Evolutionary conservation across 1,284 basidiomycete species (phyloP).

Genomic region (Ceratorhiza oryzae-sativae): DNA sequence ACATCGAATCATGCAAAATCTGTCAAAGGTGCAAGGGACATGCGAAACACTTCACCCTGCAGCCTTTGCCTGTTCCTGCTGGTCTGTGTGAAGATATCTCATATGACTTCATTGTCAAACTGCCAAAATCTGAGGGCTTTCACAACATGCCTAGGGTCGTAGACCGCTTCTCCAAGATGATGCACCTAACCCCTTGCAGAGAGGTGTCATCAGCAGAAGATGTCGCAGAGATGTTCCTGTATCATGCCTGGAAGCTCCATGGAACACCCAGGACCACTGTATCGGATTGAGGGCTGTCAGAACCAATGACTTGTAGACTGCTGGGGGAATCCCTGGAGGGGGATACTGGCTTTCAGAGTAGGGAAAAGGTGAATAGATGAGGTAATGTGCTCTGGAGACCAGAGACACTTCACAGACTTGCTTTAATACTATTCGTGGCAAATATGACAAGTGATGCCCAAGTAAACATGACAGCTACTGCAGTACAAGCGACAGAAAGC

Average conservation of each 20-base stretch:
- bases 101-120: slow-evolving; percentile 43
- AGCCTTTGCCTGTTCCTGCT: slow-evolving; percentile 41
- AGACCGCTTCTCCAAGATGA: slow-evolving; percentile 44
- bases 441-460: too few species aligned
- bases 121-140: slow-evolving; percentile 40
- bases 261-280: slow-evolving; percentile 8
- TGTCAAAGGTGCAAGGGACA: slow-evolving; percentile 41
- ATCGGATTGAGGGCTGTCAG: slow-evolving; percentile 30
- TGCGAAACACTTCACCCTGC: slow-evolving; percentile 36
- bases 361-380: too few species aligned
- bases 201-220: background rate
- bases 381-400: too few species aligned
- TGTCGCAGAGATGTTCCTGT: slow-evolving; percentile 26
- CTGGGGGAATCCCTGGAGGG: too few species aligned
- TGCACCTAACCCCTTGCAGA: slow-evolving; percentile 42
- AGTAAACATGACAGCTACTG: too few species aligned
- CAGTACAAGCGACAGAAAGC: too few species aligned
- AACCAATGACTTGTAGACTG: too few species aligned
- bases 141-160: slow-evolving; percentile 45
- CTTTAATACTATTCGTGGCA: too few species aligned
- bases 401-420: too few species aligned
- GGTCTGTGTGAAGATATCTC: slow-evolving; percentile 42
- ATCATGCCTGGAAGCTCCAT: slow-evolving; percentile 33
- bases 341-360: too few species aligned
- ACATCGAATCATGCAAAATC: slow-evolving; percentile 17